phyloP scores from a whole-genome alignment of 495 filamentous ascomycete species.

The Aspergillus cristatus region DNA sequence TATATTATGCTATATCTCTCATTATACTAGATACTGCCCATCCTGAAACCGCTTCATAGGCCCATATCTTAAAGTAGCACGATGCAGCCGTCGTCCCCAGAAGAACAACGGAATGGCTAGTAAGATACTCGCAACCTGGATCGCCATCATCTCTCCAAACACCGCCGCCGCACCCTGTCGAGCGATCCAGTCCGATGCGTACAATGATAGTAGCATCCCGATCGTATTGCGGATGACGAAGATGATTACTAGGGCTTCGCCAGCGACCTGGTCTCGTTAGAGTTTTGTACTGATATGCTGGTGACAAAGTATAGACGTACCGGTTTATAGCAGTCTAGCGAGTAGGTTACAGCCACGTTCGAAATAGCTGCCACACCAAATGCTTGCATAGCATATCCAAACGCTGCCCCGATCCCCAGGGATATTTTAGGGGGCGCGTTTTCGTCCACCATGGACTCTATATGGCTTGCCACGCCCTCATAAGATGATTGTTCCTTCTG shows the following conservation, averaged over 20 bases:
- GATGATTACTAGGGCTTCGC: conserved; percentile 24
- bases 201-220: conserved; percentile 23
- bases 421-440: no score
- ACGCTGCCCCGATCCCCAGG: conserved; percentile 21
- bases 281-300: no score
- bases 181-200: conserved; percentile 21
- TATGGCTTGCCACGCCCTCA: no score
- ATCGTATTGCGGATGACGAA: conserved; percentile 27
- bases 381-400: conserved; percentile 28
- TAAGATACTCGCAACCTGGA: conserved; percentile 18
- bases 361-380: conserved; percentile 26
- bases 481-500: no score
- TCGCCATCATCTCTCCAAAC: conserved; percentile 25
- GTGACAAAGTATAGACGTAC: conserved; percentile 6
- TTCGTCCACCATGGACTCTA: no score
- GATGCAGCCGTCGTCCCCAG: conserved; percentile 12
- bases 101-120: conserved; percentile 19
- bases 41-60: conserved; percentile 25
- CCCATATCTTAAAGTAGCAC: conserved; percentile 17
- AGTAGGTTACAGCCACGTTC: conserved; percentile 27
- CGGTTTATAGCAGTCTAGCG: conserved; percentile 21
- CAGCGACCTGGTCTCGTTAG: conserved; percentile 12
- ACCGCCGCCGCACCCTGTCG: conserved; percentile 16
- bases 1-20: no score
- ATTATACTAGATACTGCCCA: no score